Conservation (phyloP, 805 yeast genomes). For the Kurtzmaniella cleridarum region DNA sequence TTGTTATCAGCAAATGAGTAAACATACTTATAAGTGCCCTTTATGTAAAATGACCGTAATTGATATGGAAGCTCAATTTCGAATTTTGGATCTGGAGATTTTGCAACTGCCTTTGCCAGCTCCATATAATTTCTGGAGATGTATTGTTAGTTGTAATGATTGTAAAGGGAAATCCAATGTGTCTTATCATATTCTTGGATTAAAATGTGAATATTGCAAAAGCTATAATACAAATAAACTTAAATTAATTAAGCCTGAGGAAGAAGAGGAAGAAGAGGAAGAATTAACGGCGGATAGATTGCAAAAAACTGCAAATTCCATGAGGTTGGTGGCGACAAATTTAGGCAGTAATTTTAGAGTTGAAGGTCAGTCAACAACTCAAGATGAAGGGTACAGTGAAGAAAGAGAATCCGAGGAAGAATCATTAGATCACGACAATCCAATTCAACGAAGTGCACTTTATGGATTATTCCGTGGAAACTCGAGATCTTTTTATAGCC, state of each 20-base stretch:
- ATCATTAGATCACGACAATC: not conserved
- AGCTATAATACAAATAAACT: slow-evolving; percentile 83
- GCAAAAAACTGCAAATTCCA: slow-evolving; percentile 12
- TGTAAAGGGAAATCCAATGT: slow-evolving; percentile 78
- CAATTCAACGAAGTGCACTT: too few species aligned
- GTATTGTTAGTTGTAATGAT: slow-evolving; percentile 76
- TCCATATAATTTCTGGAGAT: slow-evolving; percentile 72
- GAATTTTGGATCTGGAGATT: slow-evolving; percentile 83
- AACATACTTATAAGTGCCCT: slow-evolving; percentile 86
- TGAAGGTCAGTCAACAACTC: slow-evolving; percentile 17
- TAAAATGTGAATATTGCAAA: slow-evolving; percentile 80
- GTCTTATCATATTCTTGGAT: slow-evolving; percentile 76
- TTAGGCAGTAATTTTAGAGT: slow-evolving; percentile 33
- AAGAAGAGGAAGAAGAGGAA: slow-evolving; percentile 32
- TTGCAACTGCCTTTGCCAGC: slow-evolving; percentile 70
- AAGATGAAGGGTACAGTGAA: slow-evolving; percentile 17
- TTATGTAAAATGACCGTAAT: slow-evolving; percentile 78
- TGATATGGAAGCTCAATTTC: slow-evolving; percentile 83
- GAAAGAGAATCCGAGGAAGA: slow-evolving; percentile 12
- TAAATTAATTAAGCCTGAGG: slow-evolving; percentile 64
- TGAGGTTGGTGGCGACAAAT: slow-evolving; percentile 30
- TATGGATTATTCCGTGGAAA: too few species aligned
- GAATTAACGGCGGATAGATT: slow-evolving; percentile 7
- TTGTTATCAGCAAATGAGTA: slow-evolving; percentile 78
- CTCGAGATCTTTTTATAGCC: too few species aligned